Evolutionary conservation across 805 yeast species (phyloP), one percentile per base, ranked within the genome.

Genomic region (Torulaspora gathmanii): DNA sequence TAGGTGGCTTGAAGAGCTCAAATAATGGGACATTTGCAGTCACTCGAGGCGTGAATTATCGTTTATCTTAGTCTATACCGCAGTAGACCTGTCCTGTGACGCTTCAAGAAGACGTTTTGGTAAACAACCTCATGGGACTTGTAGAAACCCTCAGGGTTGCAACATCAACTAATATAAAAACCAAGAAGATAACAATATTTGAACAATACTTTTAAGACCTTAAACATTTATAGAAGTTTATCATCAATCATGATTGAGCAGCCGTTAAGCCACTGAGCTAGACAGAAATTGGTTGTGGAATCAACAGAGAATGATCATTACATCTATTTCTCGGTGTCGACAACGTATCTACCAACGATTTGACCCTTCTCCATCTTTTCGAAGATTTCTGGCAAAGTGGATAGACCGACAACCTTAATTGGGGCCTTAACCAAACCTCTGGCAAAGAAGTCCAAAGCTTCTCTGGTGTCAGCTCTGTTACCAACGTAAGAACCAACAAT

Each of bases 401-500:
- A 79, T 58, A 86, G 74, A 45, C 88, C 87, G 40, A 80, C 86
- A 65, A 86, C 64, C 72, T 78, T 78, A 71, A 83, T 79, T 54
- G 86, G 85, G 50, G 84, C 74, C 65, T 74, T 71, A 66, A 83
- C 81, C 64, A 78, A 70, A 47, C 88, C 88, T 62, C 84, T 73
- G 54, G 72, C 48, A 68, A 80, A 80, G 75, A 83, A 82, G 60
- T 80, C 84, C 58, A 83, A 69, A 42, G 89, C 88, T 71, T 83
- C 89, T 52, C 82, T 77, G 54, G 91, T 78, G 70, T 87, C 95
- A 54, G 84, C 83, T 71, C 95, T 82, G 79, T 85, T 85, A 59
- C 95, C 95, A 52, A 86, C 95, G 64, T 84, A 84, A 42, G 95
- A 85, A 57, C 93, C 95, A 66, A 74, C 79, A 63, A 86, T 82